Conservation (phyloP, 2,329 filamentous ascomycete species). For the Lasiodiplodia sp. region DNA sequence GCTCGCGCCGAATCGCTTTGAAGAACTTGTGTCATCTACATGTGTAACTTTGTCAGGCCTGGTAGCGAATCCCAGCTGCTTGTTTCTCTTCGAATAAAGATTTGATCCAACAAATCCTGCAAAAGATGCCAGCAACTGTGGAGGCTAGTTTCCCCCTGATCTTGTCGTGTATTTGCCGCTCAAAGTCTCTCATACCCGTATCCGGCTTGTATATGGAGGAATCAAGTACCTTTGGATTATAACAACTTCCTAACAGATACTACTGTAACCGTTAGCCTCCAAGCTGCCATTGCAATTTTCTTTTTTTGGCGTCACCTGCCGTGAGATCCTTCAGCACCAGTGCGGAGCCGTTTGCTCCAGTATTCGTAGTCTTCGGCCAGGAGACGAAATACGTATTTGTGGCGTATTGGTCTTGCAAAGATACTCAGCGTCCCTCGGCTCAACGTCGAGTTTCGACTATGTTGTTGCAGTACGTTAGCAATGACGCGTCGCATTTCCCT, state of each 20-base stretch:
- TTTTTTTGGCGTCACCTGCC: too few species aligned
- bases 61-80: constrained; percentile 22
- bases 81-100: background rate
- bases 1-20: too few species aligned
- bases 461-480: background rate
- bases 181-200: too few species aligned
- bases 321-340: background rate
- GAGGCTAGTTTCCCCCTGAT: background rate
- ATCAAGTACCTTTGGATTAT: too few species aligned
- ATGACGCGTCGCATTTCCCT: background rate
- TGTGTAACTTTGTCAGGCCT: too few species aligned
- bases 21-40: too few species aligned
- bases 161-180: background rate
- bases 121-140: background rate
- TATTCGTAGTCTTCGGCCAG: background rate
- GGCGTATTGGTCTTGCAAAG: background rate
- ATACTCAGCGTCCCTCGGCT: background rate
- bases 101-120: background rate
- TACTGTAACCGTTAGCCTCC: too few species aligned
- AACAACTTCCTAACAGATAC: too few species aligned
- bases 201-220: too few species aligned
- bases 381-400: too few species aligned
- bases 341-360: background rate
- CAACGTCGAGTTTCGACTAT: background rate
- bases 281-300: too few species aligned